Evolutionary conservation across 352 stramenopile species (phyloP).

Genomic region (Phytophthora rubi): DNA sequence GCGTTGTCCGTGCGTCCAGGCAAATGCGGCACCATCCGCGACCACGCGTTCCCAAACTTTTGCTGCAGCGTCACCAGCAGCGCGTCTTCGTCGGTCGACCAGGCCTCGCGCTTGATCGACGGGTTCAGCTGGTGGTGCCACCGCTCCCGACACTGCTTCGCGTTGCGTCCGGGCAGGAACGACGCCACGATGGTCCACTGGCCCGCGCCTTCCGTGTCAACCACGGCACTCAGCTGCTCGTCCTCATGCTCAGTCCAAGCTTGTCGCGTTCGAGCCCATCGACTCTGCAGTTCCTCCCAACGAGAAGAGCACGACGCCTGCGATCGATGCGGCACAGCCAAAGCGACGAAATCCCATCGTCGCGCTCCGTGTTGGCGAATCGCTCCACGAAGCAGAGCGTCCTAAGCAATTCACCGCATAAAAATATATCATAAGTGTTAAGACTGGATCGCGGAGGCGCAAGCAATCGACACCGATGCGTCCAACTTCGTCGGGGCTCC

Average conservation of each 20-base stretch:
- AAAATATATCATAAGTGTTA: too few species aligned
- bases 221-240: constrained; percentile 38
- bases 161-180: constrained; percentile 58
- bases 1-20: constrained; percentile 60
- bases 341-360: constrained; percentile 29
- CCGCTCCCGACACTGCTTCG: constrained; percentile 79
- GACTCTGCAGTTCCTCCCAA: constrained; percentile 44
- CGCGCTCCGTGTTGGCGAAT: constrained; percentile 19
- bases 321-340: constrained; percentile 8
- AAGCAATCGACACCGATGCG: background rate
- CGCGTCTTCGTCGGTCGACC: constrained; percentile 46
- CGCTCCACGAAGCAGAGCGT: constrained; percentile 27
- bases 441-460: background rate
- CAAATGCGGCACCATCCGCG: constrained; percentile 51
- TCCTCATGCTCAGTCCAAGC: constrained; percentile 62
- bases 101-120: constrained; percentile 45
- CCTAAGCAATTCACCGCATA: constrained; percentile 1
- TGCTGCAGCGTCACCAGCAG: constrained; percentile 41
- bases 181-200: constrained; percentile 70
- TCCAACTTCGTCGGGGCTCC: background rate
- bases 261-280: constrained; percentile 5
- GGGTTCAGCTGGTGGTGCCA: constrained; percentile 50
- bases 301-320: constrained; percentile 35
- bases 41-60: constrained; percentile 51
- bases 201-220: constrained; percentile 45